phyloP scores from a whole-genome alignment of 108 stramenopile genomes.

The Cyclotella sp. region DNA sequence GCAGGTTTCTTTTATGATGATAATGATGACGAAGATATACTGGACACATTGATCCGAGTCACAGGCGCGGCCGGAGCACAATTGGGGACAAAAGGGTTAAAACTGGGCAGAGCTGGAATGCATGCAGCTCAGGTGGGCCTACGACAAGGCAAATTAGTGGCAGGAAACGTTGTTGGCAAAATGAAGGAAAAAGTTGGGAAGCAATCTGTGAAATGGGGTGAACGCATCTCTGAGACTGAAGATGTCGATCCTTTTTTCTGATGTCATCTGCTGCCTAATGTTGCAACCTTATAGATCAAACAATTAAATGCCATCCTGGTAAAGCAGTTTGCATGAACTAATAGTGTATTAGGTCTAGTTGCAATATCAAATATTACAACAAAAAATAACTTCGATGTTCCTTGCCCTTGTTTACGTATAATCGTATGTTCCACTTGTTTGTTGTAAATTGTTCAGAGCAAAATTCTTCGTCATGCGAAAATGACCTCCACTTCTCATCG shows the following conservation, averaged over 20 bases:
- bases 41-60: slow-evolving; percentile 50
- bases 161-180: slow-evolving; percentile 45
- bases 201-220: slow-evolving; percentile 33
- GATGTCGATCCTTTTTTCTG: slow-evolving; percentile 14
- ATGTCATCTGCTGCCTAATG: neutral
- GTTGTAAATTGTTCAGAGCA: neutral
- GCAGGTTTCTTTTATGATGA: slow-evolving; percentile 10
- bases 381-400: too few relatives aligned
- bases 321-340: neutral
- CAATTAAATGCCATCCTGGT: neutral
- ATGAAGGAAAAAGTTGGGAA: slow-evolving; percentile 44
- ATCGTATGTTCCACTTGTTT: neutral
- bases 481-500: too few relatives aligned
- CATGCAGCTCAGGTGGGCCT: slow-evolving; percentile 37
- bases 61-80: slow-evolving; percentile 43
- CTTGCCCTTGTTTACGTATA: too few relatives aligned
- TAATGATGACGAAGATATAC: slow-evolving; percentile 49
- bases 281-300: neutral
- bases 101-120: slow-evolving; percentile 25
- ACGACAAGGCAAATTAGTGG: slow-evolving; percentile 32
- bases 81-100: slow-evolving; percentile 19
- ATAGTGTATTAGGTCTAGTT: too few relatives aligned
- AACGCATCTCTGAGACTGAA: slow-evolving; percentile 25
- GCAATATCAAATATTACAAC: too few relatives aligned
- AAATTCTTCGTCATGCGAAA: neutral